Base-by-base conservation (phyloP, 768 basidiomycete genomes). In the Dacryopinax primogenitus region DNA sequence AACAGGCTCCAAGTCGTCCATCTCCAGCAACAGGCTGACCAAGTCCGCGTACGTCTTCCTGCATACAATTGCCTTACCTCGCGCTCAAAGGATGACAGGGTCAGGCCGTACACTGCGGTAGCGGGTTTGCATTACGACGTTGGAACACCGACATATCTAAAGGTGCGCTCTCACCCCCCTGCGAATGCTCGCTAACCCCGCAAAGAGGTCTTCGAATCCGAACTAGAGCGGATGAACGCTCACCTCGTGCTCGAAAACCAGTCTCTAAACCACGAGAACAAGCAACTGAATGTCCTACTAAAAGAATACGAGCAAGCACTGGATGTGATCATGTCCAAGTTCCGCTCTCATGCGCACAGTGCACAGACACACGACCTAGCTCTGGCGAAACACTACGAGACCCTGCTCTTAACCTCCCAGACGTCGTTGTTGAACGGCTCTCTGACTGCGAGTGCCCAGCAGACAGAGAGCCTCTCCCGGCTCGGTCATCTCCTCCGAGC, bases 261-360 rank as follows among this genome's bases (percentile, higher is more conserved):
- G 71, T 82, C 86, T 0, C 78, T 99, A 0, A 78, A 90, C 62
- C 87, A 97, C 67, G 96, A 99, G 76, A 98, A 99, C 79, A 93
- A 90, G 74, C 95, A 98, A 72, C 81, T 98, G 33, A 87, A 86
- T 69, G 70, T 84, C 30, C 79, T 99, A 30, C 78, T 98, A 65
- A 94, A 93, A 72, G 96, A 99, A 74, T 95, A 98, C 73, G 94
- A 98, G 74, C 79, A 80, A 64, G 96, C 94, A 1, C 82, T 99
- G 79, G 94, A 97, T 70, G 93, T 86, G 32, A 90, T 98, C 73
- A 98, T 99, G 96, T 77, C 85, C 63, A 97, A 97, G 76, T 97
- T 98, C 74, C 82, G 94, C 66, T 87, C 86, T 66, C 88, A 97
- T 72, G 86, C 91, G 93, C 77, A 88, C 67, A 90, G 93, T n/a